phyloP scores from a whole-genome alignment of 2,329 filamentous ascomycete genomes.

The Xylariales sp. region DNA sequence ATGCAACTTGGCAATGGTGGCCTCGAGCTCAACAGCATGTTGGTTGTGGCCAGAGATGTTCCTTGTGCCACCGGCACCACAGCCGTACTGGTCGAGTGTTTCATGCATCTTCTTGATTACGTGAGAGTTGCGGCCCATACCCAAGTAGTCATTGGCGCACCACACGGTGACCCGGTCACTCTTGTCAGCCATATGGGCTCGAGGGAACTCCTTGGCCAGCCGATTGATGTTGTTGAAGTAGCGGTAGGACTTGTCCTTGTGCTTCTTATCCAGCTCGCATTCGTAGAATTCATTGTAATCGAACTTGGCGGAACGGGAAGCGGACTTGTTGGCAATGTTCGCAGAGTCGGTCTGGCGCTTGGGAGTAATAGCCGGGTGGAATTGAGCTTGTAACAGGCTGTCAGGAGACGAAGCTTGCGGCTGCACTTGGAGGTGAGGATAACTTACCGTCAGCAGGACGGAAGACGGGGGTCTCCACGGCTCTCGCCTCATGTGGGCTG shows the following conservation, averaged over 20 bases:
- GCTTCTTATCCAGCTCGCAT: slow-evolving; percentile 91
- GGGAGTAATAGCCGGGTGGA: slow-evolving; percentile 25
- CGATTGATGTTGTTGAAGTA: slow-evolving; percentile 99
- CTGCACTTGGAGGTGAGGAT: too few relatives aligned
- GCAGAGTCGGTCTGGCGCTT: slow-evolving; percentile 23
- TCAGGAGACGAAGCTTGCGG: too few relatives aligned
- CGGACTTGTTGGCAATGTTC: slow-evolving; percentile 18
- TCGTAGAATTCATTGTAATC: slow-evolving; percentile 90
- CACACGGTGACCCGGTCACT: slow-evolving; percentile 92
- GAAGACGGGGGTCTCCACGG: slow-evolving; percentile 60
- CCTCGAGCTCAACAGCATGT: slow-evolving; percentile 83
- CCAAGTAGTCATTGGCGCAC: slow-evolving; percentile 99
- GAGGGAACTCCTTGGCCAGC: slow-evolving; percentile 90
- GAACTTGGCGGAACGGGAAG: slow-evolving; percentile 55
- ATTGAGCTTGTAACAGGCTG: slow-evolving; percentile 23
- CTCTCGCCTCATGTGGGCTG: slow-evolving; percentile 69
- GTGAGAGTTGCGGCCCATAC: slow-evolving; percentile 88
- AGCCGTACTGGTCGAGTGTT: slow-evolving; percentile 90
- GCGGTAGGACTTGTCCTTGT: slow-evolving; percentile 98
- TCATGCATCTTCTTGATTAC: slow-evolving; percentile 92
- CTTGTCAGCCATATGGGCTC: slow-evolving; percentile 80
- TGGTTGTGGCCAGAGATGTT: slow-evolving; percentile 98
- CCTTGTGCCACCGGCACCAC: slow-evolving; percentile 89
- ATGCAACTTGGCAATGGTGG: slow-evolving; percentile 79
- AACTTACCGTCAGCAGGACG: slow-evolving; percentile 42